Evolutionary conservation across 371 early-diverging fungal genomes (phyloP).

Genomic region (Rhizopus delemar): DNA sequence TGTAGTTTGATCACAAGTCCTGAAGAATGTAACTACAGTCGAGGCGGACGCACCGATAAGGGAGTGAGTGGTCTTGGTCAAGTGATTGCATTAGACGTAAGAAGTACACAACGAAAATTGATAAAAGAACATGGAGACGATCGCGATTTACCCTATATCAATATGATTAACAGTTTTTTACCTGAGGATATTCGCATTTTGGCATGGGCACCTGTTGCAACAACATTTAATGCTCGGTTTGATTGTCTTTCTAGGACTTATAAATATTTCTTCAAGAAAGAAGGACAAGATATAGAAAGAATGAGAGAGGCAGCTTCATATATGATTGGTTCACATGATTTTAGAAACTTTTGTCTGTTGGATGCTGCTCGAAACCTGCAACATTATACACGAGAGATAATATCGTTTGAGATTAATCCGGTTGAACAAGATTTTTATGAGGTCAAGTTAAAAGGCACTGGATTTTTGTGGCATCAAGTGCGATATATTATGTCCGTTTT

Average conservation of each 20-base stretch:
- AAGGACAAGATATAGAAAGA: conserved; percentile 54
- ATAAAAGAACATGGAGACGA: conserved; percentile 39
- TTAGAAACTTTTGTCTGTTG: conserved; percentile 92
- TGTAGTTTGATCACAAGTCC: conserved; percentile 71
- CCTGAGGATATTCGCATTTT: conserved; percentile 90
- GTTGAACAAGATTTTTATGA: conserved; percentile 63
- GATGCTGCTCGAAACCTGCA: conserved; percentile 81
- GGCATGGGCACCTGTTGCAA: conserved; percentile 86
- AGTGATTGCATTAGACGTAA: conserved; percentile 82
- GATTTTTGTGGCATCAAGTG: conserved; percentile 97
- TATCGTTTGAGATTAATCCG: conserved; percentile 63
- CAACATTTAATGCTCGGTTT: conserved; percentile 87
- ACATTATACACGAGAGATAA: conserved; percentile 73
- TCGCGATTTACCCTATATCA: conserved; percentile 68
- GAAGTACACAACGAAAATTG: conserved; percentile 45
- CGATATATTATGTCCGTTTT: conserved; percentile 93
- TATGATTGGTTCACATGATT: conserved; percentile 87
- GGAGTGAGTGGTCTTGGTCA: conserved; percentile 94
- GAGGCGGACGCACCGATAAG: conserved; percentile 94
- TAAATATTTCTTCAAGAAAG: conserved; percentile 86
- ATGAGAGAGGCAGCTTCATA: conserved; percentile 79
- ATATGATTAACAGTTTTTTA: conserved; percentile 80
- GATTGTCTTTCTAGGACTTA: conserved; percentile 85
- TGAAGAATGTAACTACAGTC: conserved; percentile 63
- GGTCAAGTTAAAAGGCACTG: conserved; percentile 75